Base-by-base conservation (phyloP, 495 filamentous ascomycete genomes). In the Clohesyomyces aquaticus region DNA sequence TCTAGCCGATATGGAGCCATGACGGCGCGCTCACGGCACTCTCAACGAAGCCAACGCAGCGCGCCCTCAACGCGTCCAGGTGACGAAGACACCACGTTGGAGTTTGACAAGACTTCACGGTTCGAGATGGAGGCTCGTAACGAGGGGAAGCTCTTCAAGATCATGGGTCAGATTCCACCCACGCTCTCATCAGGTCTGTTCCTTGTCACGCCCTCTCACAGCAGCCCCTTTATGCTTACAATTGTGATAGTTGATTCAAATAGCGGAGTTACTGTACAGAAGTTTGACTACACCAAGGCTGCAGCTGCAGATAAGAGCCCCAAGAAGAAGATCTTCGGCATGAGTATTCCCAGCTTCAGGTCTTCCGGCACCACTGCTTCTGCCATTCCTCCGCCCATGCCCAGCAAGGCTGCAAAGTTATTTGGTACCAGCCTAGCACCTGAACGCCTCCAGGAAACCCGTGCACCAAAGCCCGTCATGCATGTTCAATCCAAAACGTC, bases 301-400 rank as follows among this genome's bases (percentile, higher is more conserved):
- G 56, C 52, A 4, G 41, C 43, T 12, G 19, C 51, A 4, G 43
- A 45, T 11, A 77, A 73, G 66, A 77, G 73, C 29, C 75, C 75
- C 1, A 73, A 71, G 65, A 74, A 69, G 61, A 70, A 65, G 29
- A 50, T 77, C 28, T 68, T 77, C 42, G 73, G 72, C 9, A 66
- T 77, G 29, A 59, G 64, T 59, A 65, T 72, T 9, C 32, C 61
- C 11, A 27, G 23, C 27, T 67, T 70, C 52, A 70, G 27, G 35
- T 38, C 63, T 4, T 32, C 22, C 28, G 38, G 10, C 14, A 19
- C 46, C 21, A 51, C 26, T 55, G 18, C 1, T 3, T 8, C 22
- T 22, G 16, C 50, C 11, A 50, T 55, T 4, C 28, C 70, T 25
- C 65, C 70, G 19, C 51, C 55, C 21, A 58, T 61, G 52, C 66